These are phyloP conservation scores for Pichia kudriavzevii DNA, from an alignment of 1,139 yeast genomes.

Conservation along the genomic window DNA sequence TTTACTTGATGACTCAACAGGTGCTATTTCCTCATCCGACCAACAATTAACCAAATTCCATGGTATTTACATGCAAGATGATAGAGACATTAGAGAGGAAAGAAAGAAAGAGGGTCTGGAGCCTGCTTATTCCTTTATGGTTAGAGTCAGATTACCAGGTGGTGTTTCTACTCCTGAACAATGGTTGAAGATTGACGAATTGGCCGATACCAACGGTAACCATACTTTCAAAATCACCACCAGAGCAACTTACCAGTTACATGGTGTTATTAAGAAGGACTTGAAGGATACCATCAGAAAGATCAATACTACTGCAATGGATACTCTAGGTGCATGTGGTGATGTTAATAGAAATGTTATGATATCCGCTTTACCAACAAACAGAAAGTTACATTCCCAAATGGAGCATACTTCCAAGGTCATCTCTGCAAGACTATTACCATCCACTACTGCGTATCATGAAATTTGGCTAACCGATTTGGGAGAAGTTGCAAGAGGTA, in stretches of 20 bases:
- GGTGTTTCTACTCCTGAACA: constrained; percentile 84
- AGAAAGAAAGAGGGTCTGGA: constrained; percentile 89
- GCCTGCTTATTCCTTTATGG: constrained; percentile 95
- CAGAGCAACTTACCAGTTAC: constrained; percentile 95
- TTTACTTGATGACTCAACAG: constrained; percentile 72
- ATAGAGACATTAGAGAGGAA: constrained; percentile 90
- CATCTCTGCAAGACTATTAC: constrained; percentile 78
- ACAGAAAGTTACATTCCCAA: constrained; percentile 75
- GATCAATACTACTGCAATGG: constrained; percentile 83
- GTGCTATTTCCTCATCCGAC: constrained; percentile 87
- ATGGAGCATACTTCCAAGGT: constrained; percentile 54
- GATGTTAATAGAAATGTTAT: constrained; percentile 96
- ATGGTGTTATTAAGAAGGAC: constrained; percentile 87
- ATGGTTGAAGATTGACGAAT: constrained; percentile 78
- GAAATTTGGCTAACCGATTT: constrained; percentile 89
- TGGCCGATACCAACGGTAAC: constrained; percentile 80
- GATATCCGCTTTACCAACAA: constrained; percentile 80
- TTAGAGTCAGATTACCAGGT: constrained; percentile 91
- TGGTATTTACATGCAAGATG: constrained; percentile 98
- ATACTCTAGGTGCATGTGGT: constrained; percentile 97
- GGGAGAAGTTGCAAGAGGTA: constrained; percentile 52
- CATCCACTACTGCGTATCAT: constrained; percentile 90
- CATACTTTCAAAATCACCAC: constrained; percentile 93
- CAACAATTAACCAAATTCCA: constrained; percentile 96
- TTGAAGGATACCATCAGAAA: constrained; percentile 89